Evolutionary conservation across 345 rosid species (phyloP).

Genomic region (Arabis hirsuta): DNA sequence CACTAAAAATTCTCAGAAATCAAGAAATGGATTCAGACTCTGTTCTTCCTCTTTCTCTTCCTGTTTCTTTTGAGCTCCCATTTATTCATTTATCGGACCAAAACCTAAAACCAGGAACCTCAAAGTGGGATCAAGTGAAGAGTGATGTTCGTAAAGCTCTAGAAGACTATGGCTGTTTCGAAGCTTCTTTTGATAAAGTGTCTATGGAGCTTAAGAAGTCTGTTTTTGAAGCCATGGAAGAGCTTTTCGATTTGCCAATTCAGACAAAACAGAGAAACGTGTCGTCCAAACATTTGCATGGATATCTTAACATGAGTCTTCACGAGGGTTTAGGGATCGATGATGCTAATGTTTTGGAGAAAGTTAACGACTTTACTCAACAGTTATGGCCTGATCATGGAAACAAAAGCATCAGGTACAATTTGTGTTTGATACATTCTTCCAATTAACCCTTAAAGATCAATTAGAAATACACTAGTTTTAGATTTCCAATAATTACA

Average conservation of each 20-base stretch:
- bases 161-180: slow-evolving; percentile 41
- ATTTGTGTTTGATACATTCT: neutral
- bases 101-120: slow-evolving; percentile 41
- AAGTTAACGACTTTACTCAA: slow-evolving; percentile 35
- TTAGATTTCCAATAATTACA: too few species aligned
- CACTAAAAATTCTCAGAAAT: neutral
- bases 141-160: slow-evolving; percentile 40
- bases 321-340: slow-evolving; percentile 38
- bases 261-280: slow-evolving; percentile 36
- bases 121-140: slow-evolving; percentile 37
- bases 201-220: slow-evolving; percentile 29
- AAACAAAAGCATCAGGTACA: slow-evolving; percentile 35
- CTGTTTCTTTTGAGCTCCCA: slow-evolving; percentile 16
- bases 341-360: slow-evolving; percentile 24
- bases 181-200: slow-evolving; percentile 32
- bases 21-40: slow-evolving; percentile 41
- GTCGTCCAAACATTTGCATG: slow-evolving; percentile 30
- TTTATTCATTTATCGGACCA: slow-evolving; percentile 19
- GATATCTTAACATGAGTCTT: slow-evolving; percentile 27
- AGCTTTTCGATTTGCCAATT: slow-evolving; percentile 32
- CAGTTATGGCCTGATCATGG: slow-evolving; percentile 32
- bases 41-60: slow-evolving; percentile 6
- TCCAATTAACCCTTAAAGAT: too few species aligned
- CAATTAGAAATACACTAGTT: too few species aligned
- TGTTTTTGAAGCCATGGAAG: slow-evolving; percentile 30